These are phyloP conservation scores for Hansfordia pulvinata DNA, from an alignment of 2,329 filamentous ascomycete species.

Conservation along the genomic window DNA sequence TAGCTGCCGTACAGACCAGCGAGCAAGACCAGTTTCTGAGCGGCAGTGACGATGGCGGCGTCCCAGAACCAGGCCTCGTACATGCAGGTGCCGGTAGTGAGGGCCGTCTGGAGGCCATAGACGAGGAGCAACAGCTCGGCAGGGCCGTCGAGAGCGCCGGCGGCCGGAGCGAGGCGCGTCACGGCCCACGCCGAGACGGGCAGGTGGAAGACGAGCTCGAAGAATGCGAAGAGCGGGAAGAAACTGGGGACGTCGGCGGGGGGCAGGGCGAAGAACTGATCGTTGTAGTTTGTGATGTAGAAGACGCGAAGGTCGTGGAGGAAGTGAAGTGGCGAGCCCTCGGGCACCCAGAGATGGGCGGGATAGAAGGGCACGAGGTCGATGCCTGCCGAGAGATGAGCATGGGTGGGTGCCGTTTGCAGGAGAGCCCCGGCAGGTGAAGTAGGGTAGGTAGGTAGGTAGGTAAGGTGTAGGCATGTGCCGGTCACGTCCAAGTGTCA, in stretches of 20 bases:
- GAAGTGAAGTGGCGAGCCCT: slow-evolving; percentile 30
- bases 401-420: neutral
- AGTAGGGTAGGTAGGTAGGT: neutral
- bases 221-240: slow-evolving; percentile 34
- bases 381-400: slow-evolving; percentile 23
- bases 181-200: slow-evolving; percentile 35
- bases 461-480: too few relatives aligned
- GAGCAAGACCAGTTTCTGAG: slow-evolving; percentile 30
- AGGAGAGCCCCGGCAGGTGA: slow-evolving; percentile 2
- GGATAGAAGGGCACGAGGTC: slow-evolving; percentile 42
- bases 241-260: slow-evolving; percentile 25
- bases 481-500: too few relatives aligned
- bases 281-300: slow-evolving; percentile 34
- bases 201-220: slow-evolving; percentile 36
- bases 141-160: slow-evolving; percentile 18
- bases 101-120: slow-evolving; percentile 35
- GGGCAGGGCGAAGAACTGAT: slow-evolving; percentile 34
- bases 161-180: slow-evolving; percentile 18
- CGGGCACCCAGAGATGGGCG: slow-evolving; percentile 23
- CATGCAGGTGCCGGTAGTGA: slow-evolving; percentile 37
- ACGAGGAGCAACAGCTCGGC: slow-evolving; percentile 36
- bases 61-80: slow-evolving; percentile 36
- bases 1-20: slow-evolving; percentile 38
- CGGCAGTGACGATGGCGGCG: slow-evolving; percentile 23
- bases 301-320: slow-evolving; percentile 28